These are phyloP conservation scores for Amanita subjunquillea DNA, from an alignment of 768 basidiomycete species.

Conservation along the genomic window DNA sequence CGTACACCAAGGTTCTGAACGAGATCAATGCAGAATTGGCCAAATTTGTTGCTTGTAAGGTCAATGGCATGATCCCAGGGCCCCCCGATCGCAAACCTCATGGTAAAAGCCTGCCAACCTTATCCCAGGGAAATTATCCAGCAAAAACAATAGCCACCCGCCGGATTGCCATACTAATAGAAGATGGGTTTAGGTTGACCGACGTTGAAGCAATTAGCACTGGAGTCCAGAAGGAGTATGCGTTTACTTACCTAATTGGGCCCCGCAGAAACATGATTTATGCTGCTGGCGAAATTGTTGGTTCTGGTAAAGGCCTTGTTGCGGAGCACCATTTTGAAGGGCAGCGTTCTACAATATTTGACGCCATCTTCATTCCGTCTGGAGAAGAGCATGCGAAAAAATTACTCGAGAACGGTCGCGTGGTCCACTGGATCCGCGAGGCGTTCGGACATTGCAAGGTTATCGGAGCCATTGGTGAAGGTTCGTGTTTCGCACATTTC, in stretches of 20 bases:
- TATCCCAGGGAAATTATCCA: constrained; percentile 50
- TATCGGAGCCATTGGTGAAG: constrained; percentile 69
- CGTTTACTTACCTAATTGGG: constrained; percentile 58
- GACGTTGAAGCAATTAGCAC: constrained; percentile 52
- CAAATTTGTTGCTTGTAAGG: constrained; percentile 49
- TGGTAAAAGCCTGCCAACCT: constrained; percentile 39
- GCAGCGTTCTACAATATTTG: constrained; percentile 76
- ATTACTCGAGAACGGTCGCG: constrained; percentile 53
- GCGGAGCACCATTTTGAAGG: constrained; percentile 69
- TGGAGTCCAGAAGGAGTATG: constrained; percentile 38
- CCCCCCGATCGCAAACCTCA: constrained; percentile 42
- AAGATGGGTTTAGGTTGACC: constrained; percentile 21
- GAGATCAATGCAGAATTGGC: constrained; percentile 71
- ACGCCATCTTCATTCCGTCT: constrained; percentile 71
- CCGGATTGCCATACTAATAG: constrained; percentile 66
- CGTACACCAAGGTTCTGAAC: constrained; percentile 58
- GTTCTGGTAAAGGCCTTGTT: constrained; percentile 24
- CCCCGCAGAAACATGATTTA: constrained; percentile 49
- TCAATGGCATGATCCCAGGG: constrained; percentile 50
- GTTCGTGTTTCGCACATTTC: constrained; percentile 18
- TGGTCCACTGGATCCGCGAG: constrained; percentile 73
- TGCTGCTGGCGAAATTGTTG: constrained; percentile 16
- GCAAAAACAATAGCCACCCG: constrained; percentile 55
- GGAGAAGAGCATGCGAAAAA: constrained; percentile 50
- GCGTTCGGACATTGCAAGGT: constrained; percentile 82